Base-by-base conservation (phyloP, 371 early-diverging fungal species). In the Rhizopus stolonifer region DNA sequence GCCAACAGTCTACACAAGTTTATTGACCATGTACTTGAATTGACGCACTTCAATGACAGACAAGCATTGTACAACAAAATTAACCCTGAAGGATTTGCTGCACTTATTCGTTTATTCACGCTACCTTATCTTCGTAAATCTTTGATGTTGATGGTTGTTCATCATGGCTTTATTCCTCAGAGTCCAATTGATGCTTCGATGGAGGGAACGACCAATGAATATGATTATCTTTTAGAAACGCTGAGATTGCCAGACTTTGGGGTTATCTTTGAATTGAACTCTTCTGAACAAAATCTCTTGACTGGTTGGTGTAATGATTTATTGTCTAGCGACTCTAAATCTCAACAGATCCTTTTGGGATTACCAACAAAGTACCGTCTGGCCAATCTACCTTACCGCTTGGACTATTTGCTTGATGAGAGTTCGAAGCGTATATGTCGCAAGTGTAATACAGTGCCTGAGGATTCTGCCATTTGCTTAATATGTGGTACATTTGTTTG, bases 401-500 rank as follows among this genome's bases (percentile, higher is more conserved):
- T 96, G 55, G 95, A 94, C 49, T 71, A 77, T 7, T 67, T 98
- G 24, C 86, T 97, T 63, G 92, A 94, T 60, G 86, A 85, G 54
- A 86, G 90, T 36, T 70, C 84, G 53, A 75, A 80, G 49, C 79
- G 82, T 4, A 71, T 82, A 13, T 98, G 99, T 69, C 68, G 77
- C 26, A 86, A 85, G 25, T 98, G 99, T 70, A 81, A 84, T 26
- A 83, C 82, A 9, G 77, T 90, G 4, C 97, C 98, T 2, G 70
- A 79, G 23, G 89, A 93, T 49, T 95, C 95, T 0, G 95, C 95
- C 0, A 67, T 96, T 15, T 98, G 99, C 60, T 77, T 98, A 43
- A 63, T 94, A 22, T 98, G 99, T 72, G 97, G 99, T 6, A 81
- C 83, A 2, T 85, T 94, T 67, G 89, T 98, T 1, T 98, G 99